Conservation (phyloP, 2,329 filamentous ascomycete genomes). For the Raffaelea arxii region DNA sequence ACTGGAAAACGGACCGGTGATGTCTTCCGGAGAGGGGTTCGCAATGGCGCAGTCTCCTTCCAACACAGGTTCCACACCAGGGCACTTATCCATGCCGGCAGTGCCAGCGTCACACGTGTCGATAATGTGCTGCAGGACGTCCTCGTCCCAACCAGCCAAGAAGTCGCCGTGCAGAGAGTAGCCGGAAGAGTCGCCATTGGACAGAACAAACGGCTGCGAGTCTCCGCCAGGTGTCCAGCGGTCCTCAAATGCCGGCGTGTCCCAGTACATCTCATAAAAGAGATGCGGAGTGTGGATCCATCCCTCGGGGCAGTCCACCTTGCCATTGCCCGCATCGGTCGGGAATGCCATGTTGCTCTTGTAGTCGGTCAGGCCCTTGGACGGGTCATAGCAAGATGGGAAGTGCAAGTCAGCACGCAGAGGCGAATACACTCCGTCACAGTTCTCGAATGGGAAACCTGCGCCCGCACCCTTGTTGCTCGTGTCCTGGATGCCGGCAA, state of each 20-base stretch:
- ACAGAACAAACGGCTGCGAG: slow-evolving; percentile 55
- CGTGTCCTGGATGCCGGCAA: slow-evolving; percentile 44
- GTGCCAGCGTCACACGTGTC: slow-evolving; percentile 54
- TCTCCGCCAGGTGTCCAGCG: slow-evolving; percentile 46
- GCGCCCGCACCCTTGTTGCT: slow-evolving; percentile 45
- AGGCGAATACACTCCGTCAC: slow-evolving; percentile 52
- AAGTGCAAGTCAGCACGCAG: slow-evolving; percentile 60
- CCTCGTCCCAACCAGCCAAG: slow-evolving; percentile 60
- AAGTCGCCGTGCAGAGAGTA: slow-evolving; percentile 66
- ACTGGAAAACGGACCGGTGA: slow-evolving; percentile 30
- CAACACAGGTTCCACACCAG: slow-evolving; percentile 42
- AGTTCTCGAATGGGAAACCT: slow-evolving; percentile 62
- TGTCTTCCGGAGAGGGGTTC: slow-evolving; percentile 34
- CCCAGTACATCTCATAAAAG: slow-evolving; percentile 52
- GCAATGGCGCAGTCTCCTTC: slow-evolving; percentile 39
- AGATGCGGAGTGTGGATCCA: slow-evolving; percentile 46
- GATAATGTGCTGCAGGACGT: slow-evolving; percentile 55
- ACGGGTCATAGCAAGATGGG: slow-evolving; percentile 64
- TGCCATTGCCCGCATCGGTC: slow-evolving; percentile 30
- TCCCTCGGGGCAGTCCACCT: slow-evolving; percentile 44
- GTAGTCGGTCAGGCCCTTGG: slow-evolving; percentile 48
- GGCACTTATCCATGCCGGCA: slow-evolving; percentile 52
- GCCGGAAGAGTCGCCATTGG: slow-evolving; percentile 61
- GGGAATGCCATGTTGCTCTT: slow-evolving; percentile 59
- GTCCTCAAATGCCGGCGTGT: slow-evolving; percentile 41